A percentile compares a stretch with the other conserved stretches of the same genome.
Conservation (phyloP, 495 filamentous ascomycete genomes). For the Penicillium dipodomyicola region DNA sequence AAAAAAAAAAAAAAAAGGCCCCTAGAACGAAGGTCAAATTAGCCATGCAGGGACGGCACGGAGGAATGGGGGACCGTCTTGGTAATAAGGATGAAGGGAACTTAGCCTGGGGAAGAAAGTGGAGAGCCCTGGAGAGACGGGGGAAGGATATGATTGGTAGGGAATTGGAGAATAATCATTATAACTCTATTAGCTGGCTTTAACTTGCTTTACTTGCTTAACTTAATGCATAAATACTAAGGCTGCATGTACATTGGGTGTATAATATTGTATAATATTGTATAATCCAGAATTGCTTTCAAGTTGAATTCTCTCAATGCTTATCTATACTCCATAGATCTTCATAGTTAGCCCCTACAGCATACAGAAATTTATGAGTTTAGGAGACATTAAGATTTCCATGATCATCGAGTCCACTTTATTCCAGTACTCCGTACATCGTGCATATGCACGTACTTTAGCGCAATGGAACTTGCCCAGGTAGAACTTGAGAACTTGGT, state of each 20-base stretch:
- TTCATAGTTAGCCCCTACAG: no score
- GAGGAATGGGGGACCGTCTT: constrained; percentile 2
- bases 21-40: background rate
- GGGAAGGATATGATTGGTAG: background rate
- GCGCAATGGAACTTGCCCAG: background rate
- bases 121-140: background rate
- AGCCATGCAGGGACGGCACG: constrained; percentile 12
- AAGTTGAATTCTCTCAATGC: no score
- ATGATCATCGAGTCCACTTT: background rate
- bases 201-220: no score
- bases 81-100: constrained; percentile 7
- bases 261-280: no score
- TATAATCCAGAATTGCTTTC: no score
- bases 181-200: no score
- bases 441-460: background rate
- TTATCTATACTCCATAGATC: no score
- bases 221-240: no score
- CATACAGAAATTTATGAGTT: no score
- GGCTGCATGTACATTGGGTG: no score
- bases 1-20: no score
- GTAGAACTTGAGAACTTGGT: constrained; percentile 4
- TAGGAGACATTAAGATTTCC: background rate
- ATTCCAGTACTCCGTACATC: background rate
- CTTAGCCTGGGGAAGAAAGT: constrained; percentile 5
- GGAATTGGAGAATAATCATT: no score